Evolutionary conservation across 257 asterid species (phyloP), one percentile per base, ranked within the genome.

Genomic region (Petunia secreta): DNA sequence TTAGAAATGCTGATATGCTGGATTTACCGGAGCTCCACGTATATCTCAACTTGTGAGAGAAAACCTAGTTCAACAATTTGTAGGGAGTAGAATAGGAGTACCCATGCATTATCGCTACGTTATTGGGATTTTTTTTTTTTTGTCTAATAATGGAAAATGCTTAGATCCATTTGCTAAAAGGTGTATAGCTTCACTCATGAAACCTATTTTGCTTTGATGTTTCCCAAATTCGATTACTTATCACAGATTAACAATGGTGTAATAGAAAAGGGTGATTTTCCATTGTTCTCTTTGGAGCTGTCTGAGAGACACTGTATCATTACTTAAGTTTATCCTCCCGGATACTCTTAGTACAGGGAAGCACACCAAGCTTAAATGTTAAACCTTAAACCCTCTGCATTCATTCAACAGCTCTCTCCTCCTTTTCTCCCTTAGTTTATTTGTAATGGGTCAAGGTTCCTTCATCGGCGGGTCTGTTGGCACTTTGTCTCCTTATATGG

Each of bases 61-160:
- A 46, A 46, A 71, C 60, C 44, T 25, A 71, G 38, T 71, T 39
- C 41, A 69, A 6, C 60, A 57, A 71, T 71, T 71, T 71, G 77
- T 55, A 71, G 58, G 43, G 44, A 34, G 58, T 71, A 38, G n/a
- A n/a, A 55, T 48, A 71, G 60, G 77, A 71, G 25, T 34, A 25
- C n/a, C 43, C 46, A 48, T 71, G 25, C 43, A 1, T 71, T 59
- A 48, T 48, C 9, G 43, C 59, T 11, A 37, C 5, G 44, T 48
- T 34, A 25, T 48, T 48, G 5, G 59, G 44, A 71, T 34, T 68
- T 71, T 46, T 2, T 71, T 46, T 2, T 25, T 48, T 25, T 71
- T 34, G 0, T n/a, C n/a, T 67, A 15, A 1, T 8, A 8, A 25
- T 16, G 2, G 59, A 46, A 46, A 46, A 46, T 0, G 5, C 59